Base-by-base conservation (phyloP, 2,329 filamentous ascomycete species). In the Rhinocladiella mackenziei region DNA sequence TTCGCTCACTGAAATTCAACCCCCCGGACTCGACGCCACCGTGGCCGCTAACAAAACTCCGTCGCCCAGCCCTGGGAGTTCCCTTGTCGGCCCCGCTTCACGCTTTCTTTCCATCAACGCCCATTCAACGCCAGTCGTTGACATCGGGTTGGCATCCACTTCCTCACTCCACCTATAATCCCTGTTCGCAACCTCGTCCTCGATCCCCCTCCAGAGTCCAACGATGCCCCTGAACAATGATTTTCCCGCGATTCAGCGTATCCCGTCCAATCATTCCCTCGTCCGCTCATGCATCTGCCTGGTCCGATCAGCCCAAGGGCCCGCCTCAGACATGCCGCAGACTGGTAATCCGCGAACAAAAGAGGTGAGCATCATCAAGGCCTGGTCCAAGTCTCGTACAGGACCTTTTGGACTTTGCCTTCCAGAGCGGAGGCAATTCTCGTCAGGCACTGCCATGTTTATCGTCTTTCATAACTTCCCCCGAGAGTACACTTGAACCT, bases 171-270 rank as follows among this genome's bases (percentile, higher is more conserved):
- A 6, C 19, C 25, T 30, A 18, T 26, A 37, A 18, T 43, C 22
- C 39, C 39, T 43, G 39, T 30, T 13, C 17, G n/a, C 19, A 34
- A 36, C 22, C 17, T 3, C 31, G 4, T 35, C 23, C 20, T 43
- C 25, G 39, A 13, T n/a, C 3, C 9, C n/a, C 11, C 32, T 15
- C n/a, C 29, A 20, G 22, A 35, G 14, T 30, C 36, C 35, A 29
- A 25, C 31, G 23, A 43, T 45, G 45, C 49, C 49, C 49, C 49
- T 51, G 44, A 51, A 22, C 41, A 45, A 51, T 48, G 49, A 35
- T 45, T 43, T 45, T 45, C 45, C 45, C 39, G 33, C 32, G 37
- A 41, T 47, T 32, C 29, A 23, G 19, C 13, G 18, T 22, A 11
- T 45, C 11, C 11, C 11, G 33, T 14, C 49, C 49, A 51, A 51